Conservation (phyloP, 1,139 yeast species). For the Meyerozyma guilliermondii region DNA sequence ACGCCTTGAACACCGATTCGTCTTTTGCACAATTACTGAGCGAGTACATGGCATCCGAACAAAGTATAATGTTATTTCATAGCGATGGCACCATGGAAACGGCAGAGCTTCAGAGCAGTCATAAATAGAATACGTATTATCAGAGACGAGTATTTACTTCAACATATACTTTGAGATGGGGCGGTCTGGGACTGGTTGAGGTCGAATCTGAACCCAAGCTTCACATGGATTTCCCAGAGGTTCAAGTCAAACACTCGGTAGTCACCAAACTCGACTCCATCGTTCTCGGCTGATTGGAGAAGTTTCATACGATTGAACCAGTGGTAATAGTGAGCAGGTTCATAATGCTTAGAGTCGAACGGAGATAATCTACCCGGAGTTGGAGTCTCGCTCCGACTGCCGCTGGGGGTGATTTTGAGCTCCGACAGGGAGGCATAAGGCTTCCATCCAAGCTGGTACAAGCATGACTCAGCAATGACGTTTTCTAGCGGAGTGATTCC, state of each 20-base stretch:
- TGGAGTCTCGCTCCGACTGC: neutral
- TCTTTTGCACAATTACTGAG: neutral
- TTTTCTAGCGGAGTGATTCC: constrained; percentile 45
- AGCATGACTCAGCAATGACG: constrained; percentile 38
- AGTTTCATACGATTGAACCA: constrained; percentile 36
- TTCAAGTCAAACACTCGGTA: constrained; percentile 41
- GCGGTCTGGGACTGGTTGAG: constrained; percentile 23
- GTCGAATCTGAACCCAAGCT: constrained; percentile 35
- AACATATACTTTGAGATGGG: constrained; percentile 24
- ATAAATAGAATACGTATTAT: neutral
- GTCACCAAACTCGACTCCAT: constrained; percentile 30
- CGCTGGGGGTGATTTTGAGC: neutral
- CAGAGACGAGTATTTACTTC: neutral
- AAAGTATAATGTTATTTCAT: neutral
- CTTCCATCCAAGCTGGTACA: constrained; percentile 41
- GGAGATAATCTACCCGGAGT: constrained; percentile 1
- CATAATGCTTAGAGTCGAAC: constrained; percentile 1
- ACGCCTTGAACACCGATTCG: neutral
- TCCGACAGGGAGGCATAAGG: constrained; percentile 21
- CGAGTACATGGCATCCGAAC: neutral
- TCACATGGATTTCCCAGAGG: constrained; percentile 40
- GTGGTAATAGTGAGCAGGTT: constrained; percentile 16
- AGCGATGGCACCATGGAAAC: neutral
- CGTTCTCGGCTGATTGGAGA: constrained; percentile 10
- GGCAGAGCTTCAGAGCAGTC: neutral